Conservation (phyloP, 2,329 filamentous ascomycete species). For the Ophiosphaerella narmari region DNA sequence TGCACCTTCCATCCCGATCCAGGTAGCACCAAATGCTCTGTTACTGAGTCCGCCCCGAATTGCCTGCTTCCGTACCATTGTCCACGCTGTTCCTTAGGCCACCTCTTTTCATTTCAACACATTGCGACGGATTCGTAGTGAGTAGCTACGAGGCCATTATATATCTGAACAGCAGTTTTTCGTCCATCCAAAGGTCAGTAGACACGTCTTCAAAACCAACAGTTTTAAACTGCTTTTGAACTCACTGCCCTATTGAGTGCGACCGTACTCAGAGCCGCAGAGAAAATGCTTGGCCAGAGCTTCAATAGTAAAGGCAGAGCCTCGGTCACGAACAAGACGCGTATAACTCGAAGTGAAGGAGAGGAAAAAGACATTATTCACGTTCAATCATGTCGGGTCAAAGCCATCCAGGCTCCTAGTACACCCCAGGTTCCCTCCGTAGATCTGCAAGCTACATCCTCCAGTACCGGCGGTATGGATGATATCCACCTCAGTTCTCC, state of each 20-base stretch:
- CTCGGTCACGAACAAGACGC: neutral
- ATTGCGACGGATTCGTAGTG: no score
- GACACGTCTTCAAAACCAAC: no score
- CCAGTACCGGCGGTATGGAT: conserved; percentile 2
- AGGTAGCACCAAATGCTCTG: conserved; percentile 6
- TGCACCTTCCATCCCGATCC: conserved; percentile 19
- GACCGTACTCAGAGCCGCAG: neutral
- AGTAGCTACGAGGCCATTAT: no score
- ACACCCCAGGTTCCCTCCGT: neutral
- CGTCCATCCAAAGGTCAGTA: no score
- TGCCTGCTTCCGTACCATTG: no score
- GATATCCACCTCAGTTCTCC: conserved; percentile 19
- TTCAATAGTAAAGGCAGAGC: no score
- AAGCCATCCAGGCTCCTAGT: neutral
- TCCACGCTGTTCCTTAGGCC: no score
- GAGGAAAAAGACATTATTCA: neutral
- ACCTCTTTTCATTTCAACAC: no score
- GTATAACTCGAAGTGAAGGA: neutral
- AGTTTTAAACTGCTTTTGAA: no score
- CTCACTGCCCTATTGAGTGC: no score
- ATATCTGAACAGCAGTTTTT: no score
- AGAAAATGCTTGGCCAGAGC: neutral
- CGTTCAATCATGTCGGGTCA: neutral
- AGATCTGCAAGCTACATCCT: neutral
- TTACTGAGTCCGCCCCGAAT: neutral